These are phyloP conservation scores for Cladosporium sphaerospermum DNA, from an alignment of 2,329 filamentous ascomycete species.

Conservation along the genomic window DNA sequence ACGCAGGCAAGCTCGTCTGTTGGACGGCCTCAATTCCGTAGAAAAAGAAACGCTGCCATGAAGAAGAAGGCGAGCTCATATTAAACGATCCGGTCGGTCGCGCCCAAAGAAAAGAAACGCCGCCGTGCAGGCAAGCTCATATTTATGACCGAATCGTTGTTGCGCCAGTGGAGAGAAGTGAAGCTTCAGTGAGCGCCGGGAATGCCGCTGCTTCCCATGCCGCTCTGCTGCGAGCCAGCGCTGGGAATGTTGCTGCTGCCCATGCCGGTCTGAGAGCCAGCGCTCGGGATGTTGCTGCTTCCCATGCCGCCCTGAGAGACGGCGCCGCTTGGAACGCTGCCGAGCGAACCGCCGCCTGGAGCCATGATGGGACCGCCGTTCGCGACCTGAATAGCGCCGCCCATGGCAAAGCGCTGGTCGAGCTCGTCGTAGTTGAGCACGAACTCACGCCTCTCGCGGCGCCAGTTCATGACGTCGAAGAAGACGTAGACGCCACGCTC, in stretches of 20 bases:
- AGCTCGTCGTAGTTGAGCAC: slow-evolving; percentile 48
- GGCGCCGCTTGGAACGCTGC: slow-evolving; percentile 3
- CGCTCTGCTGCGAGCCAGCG: slow-evolving; percentile 3
- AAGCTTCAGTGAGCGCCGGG: slow-evolving; percentile 5
- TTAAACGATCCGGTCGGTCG: too few species aligned
- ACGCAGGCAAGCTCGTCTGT: too few species aligned
- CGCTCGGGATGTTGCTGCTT: too few species aligned
- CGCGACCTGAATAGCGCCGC: slow-evolving; percentile 4
- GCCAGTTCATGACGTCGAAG: slow-evolving; percentile 49
- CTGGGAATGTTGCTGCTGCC: slow-evolving; percentile 6
- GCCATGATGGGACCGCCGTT: slow-evolving; percentile 8
- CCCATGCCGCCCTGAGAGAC: not conserved
- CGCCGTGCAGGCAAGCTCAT: too few species aligned
- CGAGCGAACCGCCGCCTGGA: slow-evolving; percentile 3
- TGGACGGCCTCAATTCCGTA: too few species aligned
- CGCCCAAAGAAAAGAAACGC: too few species aligned
- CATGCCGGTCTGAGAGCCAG: slow-evolving; percentile 1
- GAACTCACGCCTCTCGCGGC: slow-evolving; percentile 47
- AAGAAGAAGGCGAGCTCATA: too few species aligned
- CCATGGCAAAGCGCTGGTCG: slow-evolving; percentile 30
- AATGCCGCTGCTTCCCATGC: slow-evolving; percentile 9
- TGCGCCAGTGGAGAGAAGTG: too few species aligned
- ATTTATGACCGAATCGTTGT: too few species aligned
- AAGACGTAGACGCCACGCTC: slow-evolving; percentile 51
- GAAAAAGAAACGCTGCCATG: too few species aligned